phyloP scores from a whole-genome alignment of 106 monocot species.

The Allium sativum region DNA sequence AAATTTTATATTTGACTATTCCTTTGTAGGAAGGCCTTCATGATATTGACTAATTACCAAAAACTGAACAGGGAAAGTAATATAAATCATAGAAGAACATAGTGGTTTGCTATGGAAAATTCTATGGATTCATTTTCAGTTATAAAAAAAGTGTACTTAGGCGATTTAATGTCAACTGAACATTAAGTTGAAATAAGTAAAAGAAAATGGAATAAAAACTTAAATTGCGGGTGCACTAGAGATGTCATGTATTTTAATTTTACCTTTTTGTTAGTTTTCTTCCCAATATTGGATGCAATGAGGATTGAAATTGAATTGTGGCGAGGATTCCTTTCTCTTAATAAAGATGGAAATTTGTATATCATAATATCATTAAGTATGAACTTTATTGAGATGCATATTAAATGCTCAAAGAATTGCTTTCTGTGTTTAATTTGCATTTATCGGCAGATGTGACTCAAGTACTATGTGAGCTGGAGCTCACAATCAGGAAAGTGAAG shows the following conservation, averaged over 20 bases:
- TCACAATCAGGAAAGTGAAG: conserved; percentile 61
- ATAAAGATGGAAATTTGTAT: neutral
- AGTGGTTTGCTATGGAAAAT: too few relatives aligned
- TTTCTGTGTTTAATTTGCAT: neutral
- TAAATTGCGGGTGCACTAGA: too few relatives aligned
- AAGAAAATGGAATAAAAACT: too few relatives aligned
- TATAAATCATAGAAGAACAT: too few relatives aligned
- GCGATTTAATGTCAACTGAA: too few relatives aligned
- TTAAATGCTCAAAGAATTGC: neutral
- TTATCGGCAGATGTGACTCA: conserved; percentile 51
- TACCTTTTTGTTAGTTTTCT: neutral
- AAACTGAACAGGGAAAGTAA: too few relatives aligned
- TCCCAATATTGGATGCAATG: conserved; percentile 14
- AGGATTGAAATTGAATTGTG: conserved; percentile 30
- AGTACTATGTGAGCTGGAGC: conserved; percentile 64
- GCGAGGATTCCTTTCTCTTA: neutral
- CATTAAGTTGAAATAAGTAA: too few relatives aligned
- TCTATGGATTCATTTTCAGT: too few relatives aligned
- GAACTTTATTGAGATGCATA: neutral
- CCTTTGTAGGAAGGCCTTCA: too few relatives aligned
- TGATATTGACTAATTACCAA: too few relatives aligned
- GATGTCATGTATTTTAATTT: neutral
- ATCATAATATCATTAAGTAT: neutral
- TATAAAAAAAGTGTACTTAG: too few relatives aligned
- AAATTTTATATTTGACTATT: too few relatives aligned